These are phyloP conservation scores for Kandelia obovata DNA, from an alignment of 345 rosid genomes.

Conservation along the genomic window DNA sequence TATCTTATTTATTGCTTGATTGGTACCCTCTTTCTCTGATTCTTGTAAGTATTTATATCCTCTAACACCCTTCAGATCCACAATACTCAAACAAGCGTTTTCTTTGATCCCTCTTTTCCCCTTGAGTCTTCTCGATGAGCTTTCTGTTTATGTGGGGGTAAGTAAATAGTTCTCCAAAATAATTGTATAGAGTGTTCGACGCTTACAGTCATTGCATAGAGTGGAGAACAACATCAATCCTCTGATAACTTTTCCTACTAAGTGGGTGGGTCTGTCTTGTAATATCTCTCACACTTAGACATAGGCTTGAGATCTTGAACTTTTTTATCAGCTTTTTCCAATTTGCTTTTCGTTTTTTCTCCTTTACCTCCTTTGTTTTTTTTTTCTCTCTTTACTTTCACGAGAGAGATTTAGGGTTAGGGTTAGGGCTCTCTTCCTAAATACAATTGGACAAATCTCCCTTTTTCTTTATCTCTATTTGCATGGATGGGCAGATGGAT, in stretches of 20 bases:
- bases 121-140: not conserved
- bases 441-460: not conserved
- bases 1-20: constrained; percentile 20
- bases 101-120: not conserved
- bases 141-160: not conserved
- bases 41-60: constrained; percentile 34
- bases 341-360: not conserved
- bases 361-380: not conserved
- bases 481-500: constrained; percentile 8
- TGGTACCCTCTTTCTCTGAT: not conserved
- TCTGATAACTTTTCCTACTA: constrained; percentile 7
- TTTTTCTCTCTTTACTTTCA: not conserved
- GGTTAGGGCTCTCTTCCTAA: constrained; percentile 34
- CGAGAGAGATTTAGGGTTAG: constrained; percentile 28
- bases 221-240: constrained; percentile 6
- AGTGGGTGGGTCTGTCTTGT: constrained; percentile 31
- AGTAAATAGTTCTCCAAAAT: not conserved
- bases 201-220: constrained; percentile 9
- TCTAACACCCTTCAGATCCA: constrained; percentile 8
- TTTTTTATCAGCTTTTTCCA: not conserved
- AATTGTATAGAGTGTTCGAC: not conserved
- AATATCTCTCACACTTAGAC: constrained; percentile 9
- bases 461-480: constrained; percentile 11
- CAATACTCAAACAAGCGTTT: not conserved
- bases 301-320: not conserved